phyloP scores from a whole-genome alignment of 2,329 filamentous ascomycete genomes.

The Nemania sp. region DNA sequence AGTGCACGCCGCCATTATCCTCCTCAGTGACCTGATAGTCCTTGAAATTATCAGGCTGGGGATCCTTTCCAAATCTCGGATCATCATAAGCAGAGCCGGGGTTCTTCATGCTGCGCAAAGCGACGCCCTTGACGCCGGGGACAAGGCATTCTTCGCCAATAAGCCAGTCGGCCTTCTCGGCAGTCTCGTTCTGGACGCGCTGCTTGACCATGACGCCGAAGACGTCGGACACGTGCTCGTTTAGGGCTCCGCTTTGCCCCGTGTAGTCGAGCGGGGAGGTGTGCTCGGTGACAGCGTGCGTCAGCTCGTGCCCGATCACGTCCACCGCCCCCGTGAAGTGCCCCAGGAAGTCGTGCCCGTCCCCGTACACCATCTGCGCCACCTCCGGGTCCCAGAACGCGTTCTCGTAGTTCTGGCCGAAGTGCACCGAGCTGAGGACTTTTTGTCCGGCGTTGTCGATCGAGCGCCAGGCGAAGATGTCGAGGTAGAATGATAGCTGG shows the following conservation, averaged over 20 bases:
- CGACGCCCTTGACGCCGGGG: slow-evolving; percentile 53
- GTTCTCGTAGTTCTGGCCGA: slow-evolving; percentile 53
- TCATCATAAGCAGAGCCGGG: slow-evolving; percentile 58
- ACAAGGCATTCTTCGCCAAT: slow-evolving; percentile 57
- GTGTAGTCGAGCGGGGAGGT: slow-evolving; percentile 54
- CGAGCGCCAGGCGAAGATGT: slow-evolving; percentile 54
- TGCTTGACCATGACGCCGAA: slow-evolving; percentile 63
- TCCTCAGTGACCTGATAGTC: slow-evolving; percentile 45
- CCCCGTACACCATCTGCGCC: slow-evolving; percentile 59
- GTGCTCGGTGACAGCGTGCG: slow-evolving; percentile 57
- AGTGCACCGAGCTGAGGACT: slow-evolving; percentile 58
- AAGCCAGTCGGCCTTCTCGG: slow-evolving; percentile 56
- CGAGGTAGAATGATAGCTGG: slow-evolving; percentile 54
- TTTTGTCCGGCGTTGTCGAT: slow-evolving; percentile 55
- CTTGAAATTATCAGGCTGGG: slow-evolving; percentile 53
- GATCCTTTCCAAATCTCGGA: slow-evolving; percentile 57
- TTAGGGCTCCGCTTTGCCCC: slow-evolving; percentile 58
- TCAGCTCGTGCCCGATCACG: slow-evolving; percentile 61
- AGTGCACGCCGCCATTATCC: slow-evolving; percentile 58
- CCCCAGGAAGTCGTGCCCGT: slow-evolving; percentile 55
- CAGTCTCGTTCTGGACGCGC: slow-evolving; percentile 49
- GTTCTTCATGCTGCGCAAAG: slow-evolving; percentile 57
- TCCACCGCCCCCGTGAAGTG: slow-evolving; percentile 57
- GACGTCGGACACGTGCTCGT: slow-evolving; percentile 59
- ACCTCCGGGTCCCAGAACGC: slow-evolving; percentile 56